These are phyloP conservation scores for Aspergillus quadrilineatus DNA, from an alignment of 2,329 filamentous ascomycete species.

Conservation along the genomic window DNA sequence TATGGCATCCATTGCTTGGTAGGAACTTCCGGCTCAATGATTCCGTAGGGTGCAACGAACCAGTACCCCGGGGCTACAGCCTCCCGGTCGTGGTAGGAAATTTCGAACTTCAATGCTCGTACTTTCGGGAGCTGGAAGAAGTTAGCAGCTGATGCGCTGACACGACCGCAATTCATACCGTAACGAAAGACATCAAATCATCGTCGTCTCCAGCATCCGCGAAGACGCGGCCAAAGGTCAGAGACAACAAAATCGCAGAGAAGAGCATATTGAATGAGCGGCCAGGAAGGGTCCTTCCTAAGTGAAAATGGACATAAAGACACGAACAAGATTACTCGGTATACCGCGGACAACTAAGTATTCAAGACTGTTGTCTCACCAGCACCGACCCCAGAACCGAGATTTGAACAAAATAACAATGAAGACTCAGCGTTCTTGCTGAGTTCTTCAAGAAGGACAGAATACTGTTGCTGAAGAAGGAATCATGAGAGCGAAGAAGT, in stretches of 20 bases:
- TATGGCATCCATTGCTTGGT: slow-evolving; percentile 38
- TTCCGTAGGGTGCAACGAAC: slow-evolving; percentile 48
- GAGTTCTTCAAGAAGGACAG: background rate
- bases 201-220: slow-evolving; percentile 28
- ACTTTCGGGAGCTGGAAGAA: slow-evolving; percentile 27
- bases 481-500: slow-evolving; percentile 1
- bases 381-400: background rate
- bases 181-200: slow-evolving; percentile 38
- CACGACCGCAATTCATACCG: slow-evolving; percentile 19
- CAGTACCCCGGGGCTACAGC: slow-evolving; percentile 46
- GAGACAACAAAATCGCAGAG: slow-evolving; percentile 25
- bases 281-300: slow-evolving; percentile 24
- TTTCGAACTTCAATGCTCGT: slow-evolving; percentile 27
- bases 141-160: slow-evolving; percentile 1
- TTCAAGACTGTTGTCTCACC: slow-evolving; percentile 10
- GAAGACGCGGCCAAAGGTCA: slow-evolving; percentile 22
- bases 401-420: background rate
- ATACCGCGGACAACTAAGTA: slow-evolving; percentile 1
- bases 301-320: slow-evolving; percentile 10
- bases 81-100: slow-evolving; percentile 27
- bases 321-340: slow-evolving; percentile 1
- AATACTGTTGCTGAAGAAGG: background rate
- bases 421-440: background rate
- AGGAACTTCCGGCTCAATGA: slow-evolving; percentile 22
- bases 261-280: slow-evolving; percentile 32